Evolutionary conservation across 2,329 filamentous ascomycete genomes (phyloP).

Genomic region (Arthrobotrys musiformis): DNA sequence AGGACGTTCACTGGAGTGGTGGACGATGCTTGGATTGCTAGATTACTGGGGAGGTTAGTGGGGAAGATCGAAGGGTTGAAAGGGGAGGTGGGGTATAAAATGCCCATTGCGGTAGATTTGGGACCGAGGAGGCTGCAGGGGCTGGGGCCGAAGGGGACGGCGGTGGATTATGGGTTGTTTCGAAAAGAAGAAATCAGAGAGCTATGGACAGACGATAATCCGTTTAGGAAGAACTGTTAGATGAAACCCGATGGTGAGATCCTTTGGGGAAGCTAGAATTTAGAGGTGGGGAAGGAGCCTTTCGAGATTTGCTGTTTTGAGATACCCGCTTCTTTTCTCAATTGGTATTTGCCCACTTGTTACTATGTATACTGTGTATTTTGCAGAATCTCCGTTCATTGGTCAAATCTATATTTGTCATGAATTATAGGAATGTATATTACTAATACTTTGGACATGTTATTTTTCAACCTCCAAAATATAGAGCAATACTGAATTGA

Average conservation of each 20-base stretch:
- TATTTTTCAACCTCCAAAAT: too few relatives aligned
- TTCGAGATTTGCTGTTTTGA: too few relatives aligned
- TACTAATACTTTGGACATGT: too few relatives aligned
- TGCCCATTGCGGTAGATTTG: slow-evolving; percentile 65
- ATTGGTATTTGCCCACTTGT: too few relatives aligned
- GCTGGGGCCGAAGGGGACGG: slow-evolving; percentile 47
- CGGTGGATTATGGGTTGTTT: slow-evolving; percentile 41
- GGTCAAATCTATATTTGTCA: too few relatives aligned
- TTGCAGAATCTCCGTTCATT: too few relatives aligned
- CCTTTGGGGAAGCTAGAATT: neutral
- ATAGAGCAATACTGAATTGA: too few relatives aligned
- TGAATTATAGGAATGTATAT: too few relatives aligned
- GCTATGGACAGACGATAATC: slow-evolving; percentile 39
- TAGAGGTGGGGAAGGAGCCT: too few relatives aligned
- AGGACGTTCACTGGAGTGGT: slow-evolving; percentile 65
- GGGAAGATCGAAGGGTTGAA: slow-evolving; percentile 66
- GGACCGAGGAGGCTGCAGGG: slow-evolving; percentile 57
- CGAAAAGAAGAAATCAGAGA: slow-evolving; percentile 30
- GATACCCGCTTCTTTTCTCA: too few relatives aligned
- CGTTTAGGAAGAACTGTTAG: slow-evolving; percentile 41
- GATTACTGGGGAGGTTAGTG: slow-evolving; percentile 67
- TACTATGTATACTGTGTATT: too few relatives aligned
- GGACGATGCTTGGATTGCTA: slow-evolving; percentile 69
- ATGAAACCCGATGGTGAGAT: neutral
- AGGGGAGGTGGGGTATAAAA: slow-evolving; percentile 68